Percentiles rank a stretch among this genome's conserved stretches.
Conservation (phyloP, 2,329 filamentous ascomycete genomes). For the Venturia asperata region DNA sequence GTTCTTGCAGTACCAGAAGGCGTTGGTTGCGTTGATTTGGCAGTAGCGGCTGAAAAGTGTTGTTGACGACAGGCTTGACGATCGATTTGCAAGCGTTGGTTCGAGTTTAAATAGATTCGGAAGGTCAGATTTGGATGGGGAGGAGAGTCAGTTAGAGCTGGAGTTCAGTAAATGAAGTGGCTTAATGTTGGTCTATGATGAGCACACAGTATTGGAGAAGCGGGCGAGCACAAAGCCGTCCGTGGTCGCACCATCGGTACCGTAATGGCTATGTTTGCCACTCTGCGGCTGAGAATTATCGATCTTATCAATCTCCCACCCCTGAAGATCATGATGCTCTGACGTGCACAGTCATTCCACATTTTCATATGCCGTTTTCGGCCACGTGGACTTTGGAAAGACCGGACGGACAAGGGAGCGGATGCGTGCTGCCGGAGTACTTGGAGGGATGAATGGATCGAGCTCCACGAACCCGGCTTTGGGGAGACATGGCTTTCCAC, state of each 20-base stretch:
- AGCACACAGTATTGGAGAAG: neutral
- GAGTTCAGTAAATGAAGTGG: too few species aligned
- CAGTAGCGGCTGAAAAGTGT: neutral
- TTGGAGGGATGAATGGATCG: too few species aligned
- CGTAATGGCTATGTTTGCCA: neutral
- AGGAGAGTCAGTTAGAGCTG: too few species aligned
- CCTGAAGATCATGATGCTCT: neutral
- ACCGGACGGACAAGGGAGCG: neutral
- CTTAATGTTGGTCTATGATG: too few species aligned
- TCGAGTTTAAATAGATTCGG: too few species aligned
- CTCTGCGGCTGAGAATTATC: neutral
- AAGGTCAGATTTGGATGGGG: too few species aligned
- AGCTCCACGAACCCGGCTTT: neutral
- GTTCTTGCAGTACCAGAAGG: neutral
- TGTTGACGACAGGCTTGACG: too few species aligned
- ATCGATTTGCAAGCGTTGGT: too few species aligned
- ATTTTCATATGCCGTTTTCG: too few species aligned
- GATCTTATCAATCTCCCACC: constrained; percentile 8
- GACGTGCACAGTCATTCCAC: neutral
- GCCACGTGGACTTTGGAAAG: neutral
- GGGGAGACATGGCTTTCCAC: neutral
- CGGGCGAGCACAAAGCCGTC: neutral
- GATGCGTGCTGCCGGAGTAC: neutral
- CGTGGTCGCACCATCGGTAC: neutral
- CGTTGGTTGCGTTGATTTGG: neutral